Evolutionary conservation across 164 flowering plant species (phyloP).

Genomic region (Tetrastigma voinierianum): DNA sequence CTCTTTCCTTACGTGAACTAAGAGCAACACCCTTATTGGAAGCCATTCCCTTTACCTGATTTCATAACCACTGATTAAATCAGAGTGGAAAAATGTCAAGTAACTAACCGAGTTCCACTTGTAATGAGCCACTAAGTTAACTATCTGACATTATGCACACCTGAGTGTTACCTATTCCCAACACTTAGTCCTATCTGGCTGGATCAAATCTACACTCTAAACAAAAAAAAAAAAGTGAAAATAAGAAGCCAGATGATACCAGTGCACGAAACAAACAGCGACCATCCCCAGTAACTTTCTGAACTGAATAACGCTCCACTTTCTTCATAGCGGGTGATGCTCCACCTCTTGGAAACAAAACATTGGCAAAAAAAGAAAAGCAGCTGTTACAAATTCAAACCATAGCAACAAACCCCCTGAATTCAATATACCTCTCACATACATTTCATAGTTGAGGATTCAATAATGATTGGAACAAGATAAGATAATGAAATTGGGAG

Average conservation of each 20-base stretch:
- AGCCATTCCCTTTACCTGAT: constrained; percentile 96
- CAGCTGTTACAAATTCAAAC: not conserved
- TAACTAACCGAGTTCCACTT: no score
- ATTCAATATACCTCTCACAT: no score
- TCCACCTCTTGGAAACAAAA: constrained; percentile 22
- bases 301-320: constrained; percentile 64
- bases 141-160: no score
- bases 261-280: constrained; percentile 92
- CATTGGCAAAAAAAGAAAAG: not conserved
- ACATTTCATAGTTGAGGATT: not conserved
- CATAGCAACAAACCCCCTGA: no score
- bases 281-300: constrained; percentile 86
- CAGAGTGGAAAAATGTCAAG: not conserved
- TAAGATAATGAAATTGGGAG: no score
- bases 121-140: no score
- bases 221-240: not conserved
- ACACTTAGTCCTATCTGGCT: no score
- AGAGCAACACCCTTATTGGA: constrained; percentile 64
- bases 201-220: not conserved
- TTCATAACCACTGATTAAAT: not conserved
- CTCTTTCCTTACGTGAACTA: constrained; percentile 61
- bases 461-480: not conserved
- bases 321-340: constrained; percentile 68
- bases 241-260: constrained; percentile 35
- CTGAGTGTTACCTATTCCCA: no score